Conservation (phyloP, 1,284 basidiomycete species). For the Sporisorium reilianum region DNA sequence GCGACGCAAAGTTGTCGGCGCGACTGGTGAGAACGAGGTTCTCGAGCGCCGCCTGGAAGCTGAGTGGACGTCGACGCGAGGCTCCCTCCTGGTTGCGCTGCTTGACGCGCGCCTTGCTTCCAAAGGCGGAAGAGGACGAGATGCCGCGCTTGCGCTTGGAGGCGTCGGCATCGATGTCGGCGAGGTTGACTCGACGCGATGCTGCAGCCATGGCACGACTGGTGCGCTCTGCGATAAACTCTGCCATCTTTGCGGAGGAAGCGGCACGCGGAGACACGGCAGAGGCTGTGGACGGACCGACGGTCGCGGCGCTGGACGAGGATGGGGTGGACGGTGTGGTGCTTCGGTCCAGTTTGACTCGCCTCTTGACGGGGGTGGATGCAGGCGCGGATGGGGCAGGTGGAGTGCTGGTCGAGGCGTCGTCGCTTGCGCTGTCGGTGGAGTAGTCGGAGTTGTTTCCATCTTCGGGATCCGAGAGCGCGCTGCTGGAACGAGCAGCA, state of each 20-base stretch:
- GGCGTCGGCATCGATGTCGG: conserved; percentile 27
- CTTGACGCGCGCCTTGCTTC: conserved; percentile 59
- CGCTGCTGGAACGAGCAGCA: conserved; percentile 22
- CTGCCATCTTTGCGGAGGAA: conserved; percentile 24
- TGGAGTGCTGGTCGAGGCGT: conserved; percentile 14
- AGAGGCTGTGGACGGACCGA: conserved; percentile 12
- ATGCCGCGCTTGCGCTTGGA: conserved; percentile 47
- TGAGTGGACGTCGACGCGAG: conserved; percentile 54
- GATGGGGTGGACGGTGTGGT: conserved; percentile 20
- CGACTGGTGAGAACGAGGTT: conserved; percentile 43
- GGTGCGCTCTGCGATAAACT: conserved; percentile 36
- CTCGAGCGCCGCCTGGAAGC: conserved; percentile 61
- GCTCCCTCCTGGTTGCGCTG: conserved; percentile 53
- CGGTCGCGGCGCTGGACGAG: conserved; percentile 17
- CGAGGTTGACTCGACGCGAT: conserved; percentile 33
- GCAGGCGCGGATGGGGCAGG: conserved; percentile 20
- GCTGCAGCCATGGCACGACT: conserved; percentile 27
- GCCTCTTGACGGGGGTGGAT: conserved; percentile 33
- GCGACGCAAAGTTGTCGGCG: conserved; percentile 43
- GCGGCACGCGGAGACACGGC: conserved; percentile 8
- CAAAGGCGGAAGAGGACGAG: conserved; percentile 61
- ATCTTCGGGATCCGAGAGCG: conserved; percentile 53
- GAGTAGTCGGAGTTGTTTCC: conserved; percentile 44
- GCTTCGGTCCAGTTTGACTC: conserved; percentile 17
- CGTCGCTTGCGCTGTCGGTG: conserved; percentile 30